These are phyloP conservation scores for Strobilomyces confusus DNA, from an alignment of 768 basidiomycete species.

Conservation along the genomic window DNA sequence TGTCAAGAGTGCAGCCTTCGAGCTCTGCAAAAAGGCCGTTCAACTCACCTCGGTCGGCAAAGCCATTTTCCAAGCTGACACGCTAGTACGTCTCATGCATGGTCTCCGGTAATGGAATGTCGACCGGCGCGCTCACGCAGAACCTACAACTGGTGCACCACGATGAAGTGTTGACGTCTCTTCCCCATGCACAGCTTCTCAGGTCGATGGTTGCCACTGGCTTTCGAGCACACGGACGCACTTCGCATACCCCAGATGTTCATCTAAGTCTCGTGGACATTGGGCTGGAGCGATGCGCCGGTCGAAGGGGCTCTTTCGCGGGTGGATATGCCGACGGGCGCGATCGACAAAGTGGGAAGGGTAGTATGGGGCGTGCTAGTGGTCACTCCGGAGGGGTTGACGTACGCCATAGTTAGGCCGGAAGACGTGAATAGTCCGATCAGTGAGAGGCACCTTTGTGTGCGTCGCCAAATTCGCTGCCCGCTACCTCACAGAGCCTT, in stretches of 20 bases:
- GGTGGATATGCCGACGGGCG: not conserved
- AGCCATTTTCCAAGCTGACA: not conserved
- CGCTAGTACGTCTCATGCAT: not conserved
- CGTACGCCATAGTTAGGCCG: too few species aligned
- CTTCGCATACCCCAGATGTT: not conserved
- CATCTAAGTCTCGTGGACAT: not conserved
- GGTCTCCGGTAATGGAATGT: too few species aligned
- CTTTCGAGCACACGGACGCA: not conserved
- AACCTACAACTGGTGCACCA: not conserved
- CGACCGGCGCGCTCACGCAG: not conserved
- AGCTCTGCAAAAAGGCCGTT: not conserved
- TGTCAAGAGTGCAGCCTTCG: slow-evolving; percentile 25
- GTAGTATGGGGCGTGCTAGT: not conserved
- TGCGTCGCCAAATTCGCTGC: too few species aligned
- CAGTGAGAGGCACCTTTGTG: too few species aligned
- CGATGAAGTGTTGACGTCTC: not conserved
- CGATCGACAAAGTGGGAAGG: not conserved
- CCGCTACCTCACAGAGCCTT: too few species aligned
- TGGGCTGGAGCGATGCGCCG: not conserved
- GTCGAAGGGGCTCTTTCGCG: not conserved
- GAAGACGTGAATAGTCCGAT: too few species aligned
- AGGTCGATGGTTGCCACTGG: not conserved
- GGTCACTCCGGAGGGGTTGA: not conserved
- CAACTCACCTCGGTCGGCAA: not conserved
- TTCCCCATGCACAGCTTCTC: not conserved